These are phyloP conservation scores for Ustilago sp. DNA, from an alignment of 1,284 basidiomycete species.

Conservation along the genomic window DNA sequence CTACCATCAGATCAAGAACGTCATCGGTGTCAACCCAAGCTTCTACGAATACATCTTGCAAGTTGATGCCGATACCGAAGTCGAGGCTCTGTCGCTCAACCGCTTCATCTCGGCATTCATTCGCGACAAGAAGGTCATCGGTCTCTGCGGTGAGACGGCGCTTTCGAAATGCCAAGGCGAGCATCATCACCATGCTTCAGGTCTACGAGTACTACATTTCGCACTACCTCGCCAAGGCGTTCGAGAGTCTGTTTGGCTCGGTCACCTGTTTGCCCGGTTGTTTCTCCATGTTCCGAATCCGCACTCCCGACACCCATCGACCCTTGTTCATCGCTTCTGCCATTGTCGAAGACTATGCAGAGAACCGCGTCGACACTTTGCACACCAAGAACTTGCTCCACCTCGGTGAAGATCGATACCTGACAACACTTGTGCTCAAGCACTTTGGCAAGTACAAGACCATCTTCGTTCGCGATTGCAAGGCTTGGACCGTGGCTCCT, in stretches of 20 bases:
- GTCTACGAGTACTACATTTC: conserved; percentile 72
- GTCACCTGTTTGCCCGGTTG: conserved; percentile 93
- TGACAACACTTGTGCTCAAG: conserved; percentile 93
- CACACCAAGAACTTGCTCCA: conserved; percentile 90
- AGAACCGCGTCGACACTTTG: conserved; percentile 94
- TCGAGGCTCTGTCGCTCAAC: conserved; percentile 85
- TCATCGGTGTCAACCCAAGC: conserved; percentile 97
- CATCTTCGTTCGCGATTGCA: conserved; percentile 91
- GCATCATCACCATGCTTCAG: conserved; percentile 98
- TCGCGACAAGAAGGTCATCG: conserved; percentile 91
- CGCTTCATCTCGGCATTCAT: conserved; percentile 85
- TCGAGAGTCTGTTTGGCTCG: conserved; percentile 94
- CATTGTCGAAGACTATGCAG: conserved; percentile 91
- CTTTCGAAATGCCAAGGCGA: conserved; percentile 90
- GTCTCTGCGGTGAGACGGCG: conserved; percentile 92
- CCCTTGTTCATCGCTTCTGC: conserved; percentile 77
- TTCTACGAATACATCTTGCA: conserved; percentile 98
- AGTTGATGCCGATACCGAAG: conserved; percentile 93
- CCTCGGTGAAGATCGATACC: conserved; percentile 97
- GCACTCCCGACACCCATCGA: conserved; percentile 67
- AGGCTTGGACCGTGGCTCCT: conserved; percentile 74
- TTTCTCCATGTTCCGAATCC: conserved; percentile 69
- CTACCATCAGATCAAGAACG: conserved; percentile 99
- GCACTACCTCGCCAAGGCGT: conserved; percentile 93
- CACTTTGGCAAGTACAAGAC: conserved; percentile 76